Evolutionary conservation across 2,329 filamentous ascomycete genomes (phyloP).

Genomic region (Ophiocordyceps australis): DNA sequence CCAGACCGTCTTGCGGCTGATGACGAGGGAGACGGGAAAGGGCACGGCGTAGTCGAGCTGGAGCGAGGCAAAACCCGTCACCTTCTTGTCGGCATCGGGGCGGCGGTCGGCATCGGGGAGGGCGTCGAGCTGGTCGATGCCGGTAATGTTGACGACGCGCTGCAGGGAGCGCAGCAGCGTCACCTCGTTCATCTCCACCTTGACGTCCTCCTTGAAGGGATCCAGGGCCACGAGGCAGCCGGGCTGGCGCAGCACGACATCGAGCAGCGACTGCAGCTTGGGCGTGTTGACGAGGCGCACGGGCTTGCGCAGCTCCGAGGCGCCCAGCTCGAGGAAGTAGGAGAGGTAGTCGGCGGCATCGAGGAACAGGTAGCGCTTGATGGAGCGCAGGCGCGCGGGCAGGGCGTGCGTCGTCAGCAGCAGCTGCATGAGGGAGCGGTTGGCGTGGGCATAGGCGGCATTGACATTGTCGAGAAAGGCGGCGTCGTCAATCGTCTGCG

Average conservation of each 20-base stretch:
- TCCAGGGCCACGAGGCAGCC: constrained; percentile 87
- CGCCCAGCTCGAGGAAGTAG: constrained; percentile 84
- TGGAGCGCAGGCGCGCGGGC: constrained; percentile 66
- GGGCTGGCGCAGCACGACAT: constrained; percentile 88
- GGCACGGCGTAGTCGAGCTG: constrained; percentile 90
- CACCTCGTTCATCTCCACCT: constrained; percentile 91
- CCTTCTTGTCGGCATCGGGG: constrained; percentile 69
- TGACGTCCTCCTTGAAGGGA: constrained; percentile 96
- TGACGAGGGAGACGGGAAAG: constrained; percentile 87
- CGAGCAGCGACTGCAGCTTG: constrained; percentile 90
- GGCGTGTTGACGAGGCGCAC: constrained; percentile 77
- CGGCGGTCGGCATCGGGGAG: constrained; percentile 51
- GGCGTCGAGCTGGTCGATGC: constrained; percentile 76
- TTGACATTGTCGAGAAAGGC: constrained; percentile 94
- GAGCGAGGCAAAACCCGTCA: constrained; percentile 77
- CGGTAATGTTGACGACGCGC: constrained; percentile 90
- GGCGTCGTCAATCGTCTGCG: constrained; percentile 77
- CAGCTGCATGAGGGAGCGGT: constrained; percentile 78
- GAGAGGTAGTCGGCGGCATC: constrained; percentile 96
- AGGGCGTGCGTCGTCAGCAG: constrained; percentile 86
- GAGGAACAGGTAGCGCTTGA: constrained; percentile 99
- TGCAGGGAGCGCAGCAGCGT: constrained; percentile 87
- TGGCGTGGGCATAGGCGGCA: constrained; percentile 84
- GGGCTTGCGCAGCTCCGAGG: constrained; percentile 78
- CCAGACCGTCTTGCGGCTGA: constrained; percentile 91